phyloP scores from a whole-genome alignment of 1,284 basidiomycete genomes.

The Papiliotrema fonsecae region DNA sequence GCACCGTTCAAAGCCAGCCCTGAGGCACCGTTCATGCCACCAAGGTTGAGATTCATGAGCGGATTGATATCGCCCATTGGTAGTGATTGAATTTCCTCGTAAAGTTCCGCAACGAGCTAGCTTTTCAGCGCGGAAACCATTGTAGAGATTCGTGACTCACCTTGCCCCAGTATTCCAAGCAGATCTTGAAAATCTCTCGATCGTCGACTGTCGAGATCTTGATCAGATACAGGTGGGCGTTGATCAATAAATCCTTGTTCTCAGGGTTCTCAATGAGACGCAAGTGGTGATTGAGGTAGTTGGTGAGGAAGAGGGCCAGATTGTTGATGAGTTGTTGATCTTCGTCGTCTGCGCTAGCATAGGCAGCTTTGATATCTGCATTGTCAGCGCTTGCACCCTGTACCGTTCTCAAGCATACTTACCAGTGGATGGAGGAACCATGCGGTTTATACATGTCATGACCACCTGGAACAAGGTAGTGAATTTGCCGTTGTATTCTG shows the following conservation, averaged over 20 bases:
- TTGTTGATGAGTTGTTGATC: constrained; percentile 98
- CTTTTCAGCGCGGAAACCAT: not conserved
- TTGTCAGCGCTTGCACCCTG: constrained; percentile 7
- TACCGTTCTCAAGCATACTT: constrained; percentile 12
- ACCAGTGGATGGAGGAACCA: constrained; percentile 93
- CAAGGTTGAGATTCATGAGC: constrained; percentile 86
- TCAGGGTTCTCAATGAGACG: constrained; percentile 86
- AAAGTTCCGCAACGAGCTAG: constrained; percentile 88
- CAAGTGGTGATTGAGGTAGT: constrained; percentile 90
- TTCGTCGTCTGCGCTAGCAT: constrained; percentile 81
- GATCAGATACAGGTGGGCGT: constrained; percentile 97
- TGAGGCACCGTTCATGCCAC: constrained; percentile 51
- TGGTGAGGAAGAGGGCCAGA: constrained; percentile 91
- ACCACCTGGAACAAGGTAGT: constrained; percentile 97
- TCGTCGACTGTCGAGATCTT: constrained; percentile 98
- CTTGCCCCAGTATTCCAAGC: constrained; percentile 97
- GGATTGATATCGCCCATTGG: constrained; percentile 85
- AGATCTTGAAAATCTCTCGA: constrained; percentile 99
- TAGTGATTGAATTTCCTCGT: constrained; percentile 81
- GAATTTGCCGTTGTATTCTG: constrained; percentile 98
- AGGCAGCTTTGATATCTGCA: constrained; percentile 79
- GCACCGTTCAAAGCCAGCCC: constrained; percentile 66
- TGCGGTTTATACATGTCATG: constrained; percentile 93
- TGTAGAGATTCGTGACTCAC: constrained; percentile 11
- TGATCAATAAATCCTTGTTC: constrained; percentile 89